Conservation (phyloP, 2,329 filamentous ascomycete species). For the Fulvia fulva region DNA sequence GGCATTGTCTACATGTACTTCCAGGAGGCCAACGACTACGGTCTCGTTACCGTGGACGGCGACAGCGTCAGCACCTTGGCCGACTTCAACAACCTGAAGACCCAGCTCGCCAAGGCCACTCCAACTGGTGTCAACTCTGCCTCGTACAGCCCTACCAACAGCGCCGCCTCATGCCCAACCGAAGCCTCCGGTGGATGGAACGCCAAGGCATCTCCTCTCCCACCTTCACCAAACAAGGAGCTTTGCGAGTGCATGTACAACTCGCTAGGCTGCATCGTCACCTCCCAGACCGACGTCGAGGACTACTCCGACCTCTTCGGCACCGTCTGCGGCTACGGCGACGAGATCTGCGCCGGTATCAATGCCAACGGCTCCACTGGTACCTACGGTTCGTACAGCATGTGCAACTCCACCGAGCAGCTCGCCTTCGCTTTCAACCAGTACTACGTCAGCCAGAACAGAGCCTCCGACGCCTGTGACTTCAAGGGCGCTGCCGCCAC, state of each 20-base stretch:
- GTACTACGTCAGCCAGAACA: constrained; percentile 62
- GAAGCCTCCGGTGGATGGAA: constrained; percentile 64
- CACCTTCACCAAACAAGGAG: constrained; percentile 71
- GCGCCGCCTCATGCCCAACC: constrained; percentile 66
- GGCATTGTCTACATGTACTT: constrained; percentile 99
- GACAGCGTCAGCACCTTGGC: constrained; percentile 61
- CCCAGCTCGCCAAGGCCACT: constrained; percentile 63
- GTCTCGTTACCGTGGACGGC: constrained; percentile 63
- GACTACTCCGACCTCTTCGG: constrained; percentile 67
- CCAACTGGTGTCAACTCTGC: constrained; percentile 63
- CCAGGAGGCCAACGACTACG: constrained; percentile 85
- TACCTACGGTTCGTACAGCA: constrained; percentile 71
- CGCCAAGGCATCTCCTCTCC: constrained; percentile 63
- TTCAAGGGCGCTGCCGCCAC: constrained; percentile 64
- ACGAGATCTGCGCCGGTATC: constrained; percentile 64
- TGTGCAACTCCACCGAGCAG: constrained; percentile 68
- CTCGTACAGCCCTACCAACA: constrained; percentile 72
- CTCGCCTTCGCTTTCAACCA: constrained; percentile 69
- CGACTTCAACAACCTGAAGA: constrained; percentile 71
- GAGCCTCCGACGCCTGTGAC: constrained; percentile 58
- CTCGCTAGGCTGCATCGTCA: constrained; percentile 67
- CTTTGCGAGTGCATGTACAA: constrained; percentile 85
- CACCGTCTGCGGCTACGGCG: constrained; percentile 61
- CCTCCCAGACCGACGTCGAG: constrained; percentile 53
- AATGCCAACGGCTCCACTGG: constrained; percentile 62